phyloP scores from a whole-genome alignment of 371 early-diverging fungal species.

The Haplosporangium sp. region DNA sequence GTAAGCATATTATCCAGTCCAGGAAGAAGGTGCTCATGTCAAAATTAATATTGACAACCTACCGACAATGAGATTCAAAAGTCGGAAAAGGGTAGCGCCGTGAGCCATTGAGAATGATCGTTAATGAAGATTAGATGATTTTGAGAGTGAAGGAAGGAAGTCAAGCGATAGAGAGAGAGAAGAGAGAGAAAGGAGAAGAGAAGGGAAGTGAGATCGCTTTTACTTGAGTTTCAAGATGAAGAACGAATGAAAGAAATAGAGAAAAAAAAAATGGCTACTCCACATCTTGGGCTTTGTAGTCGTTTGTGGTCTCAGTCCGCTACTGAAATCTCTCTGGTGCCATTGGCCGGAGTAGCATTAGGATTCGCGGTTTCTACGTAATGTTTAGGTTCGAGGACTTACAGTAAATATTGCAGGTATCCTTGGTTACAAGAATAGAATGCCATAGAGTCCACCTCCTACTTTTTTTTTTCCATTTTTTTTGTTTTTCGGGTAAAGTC shows the following conservation, averaged over 20 bases:
- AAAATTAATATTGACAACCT: background rate
- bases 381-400: background rate
- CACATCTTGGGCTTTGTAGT: background rate
- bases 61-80: constrained; percentile 40
- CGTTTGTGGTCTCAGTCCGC: background rate
- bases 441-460: background rate
- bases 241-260: background rate
- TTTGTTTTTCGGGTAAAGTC: background rate
- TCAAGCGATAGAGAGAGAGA: background rate
- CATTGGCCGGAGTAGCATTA: background rate
- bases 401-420: background rate
- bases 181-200: background rate
- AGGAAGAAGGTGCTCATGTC: too few relatives aligned
- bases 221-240: background rate
- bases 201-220: too few relatives aligned
- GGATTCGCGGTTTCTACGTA: background rate
- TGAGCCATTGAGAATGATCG: constrained; percentile 30
- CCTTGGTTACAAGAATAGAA: background rate
- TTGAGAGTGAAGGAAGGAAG: too few relatives aligned
- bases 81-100: constrained; percentile 36
- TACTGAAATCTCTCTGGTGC: background rate
- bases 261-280: background rate
- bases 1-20: background rate
- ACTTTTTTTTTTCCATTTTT: too few relatives aligned
- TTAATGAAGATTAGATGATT: too few relatives aligned